phyloP scores from a whole-genome alignment of 352 stramenopile species.

The Pythium rishiriense region DNA sequence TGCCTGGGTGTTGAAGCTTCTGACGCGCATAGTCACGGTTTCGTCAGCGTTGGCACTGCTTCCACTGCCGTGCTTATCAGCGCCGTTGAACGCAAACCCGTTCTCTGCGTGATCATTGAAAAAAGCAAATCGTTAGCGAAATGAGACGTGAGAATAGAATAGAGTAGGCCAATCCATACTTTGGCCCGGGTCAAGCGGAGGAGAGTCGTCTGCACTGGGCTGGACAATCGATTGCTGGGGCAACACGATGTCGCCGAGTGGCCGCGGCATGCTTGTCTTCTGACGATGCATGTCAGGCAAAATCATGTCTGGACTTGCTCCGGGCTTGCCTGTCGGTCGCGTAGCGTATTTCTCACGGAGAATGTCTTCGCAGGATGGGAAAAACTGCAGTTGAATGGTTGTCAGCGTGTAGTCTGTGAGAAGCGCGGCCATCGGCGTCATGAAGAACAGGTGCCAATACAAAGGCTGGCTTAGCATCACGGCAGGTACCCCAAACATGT shows the following conservation, averaged over 20 bases:
- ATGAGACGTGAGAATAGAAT: neutral
- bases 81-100: conserved; percentile 40
- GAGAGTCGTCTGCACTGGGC: neutral
- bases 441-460: conserved; percentile 58
- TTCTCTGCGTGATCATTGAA: conserved; percentile 18
- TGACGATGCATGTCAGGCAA: neutral
- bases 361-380: conserved; percentile 56
- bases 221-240: conserved; percentile 18
- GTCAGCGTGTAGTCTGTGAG: conserved; percentile 43
- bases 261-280: neutral
- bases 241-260: conserved; percentile 14
- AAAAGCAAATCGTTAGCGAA: neutral
- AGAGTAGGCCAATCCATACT: too few species aligned
- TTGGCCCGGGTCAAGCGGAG: neutral
- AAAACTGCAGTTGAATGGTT: conserved; percentile 49
- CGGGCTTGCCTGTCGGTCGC: conserved; percentile 18
- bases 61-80: conserved; percentile 12
- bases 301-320: conserved; percentile 17
- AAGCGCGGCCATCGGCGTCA: conserved; percentile 49
- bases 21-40: conserved; percentile 35
- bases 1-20: conserved; percentile 19
- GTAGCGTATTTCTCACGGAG: conserved; percentile 45
- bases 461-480: conserved; percentile 43
- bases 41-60: conserved; percentile 20
- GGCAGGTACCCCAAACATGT: conserved; percentile 57